Base-by-base conservation (phyloP, 768 basidiomycete genomes). In the Amanita pallidorosea region DNA sequence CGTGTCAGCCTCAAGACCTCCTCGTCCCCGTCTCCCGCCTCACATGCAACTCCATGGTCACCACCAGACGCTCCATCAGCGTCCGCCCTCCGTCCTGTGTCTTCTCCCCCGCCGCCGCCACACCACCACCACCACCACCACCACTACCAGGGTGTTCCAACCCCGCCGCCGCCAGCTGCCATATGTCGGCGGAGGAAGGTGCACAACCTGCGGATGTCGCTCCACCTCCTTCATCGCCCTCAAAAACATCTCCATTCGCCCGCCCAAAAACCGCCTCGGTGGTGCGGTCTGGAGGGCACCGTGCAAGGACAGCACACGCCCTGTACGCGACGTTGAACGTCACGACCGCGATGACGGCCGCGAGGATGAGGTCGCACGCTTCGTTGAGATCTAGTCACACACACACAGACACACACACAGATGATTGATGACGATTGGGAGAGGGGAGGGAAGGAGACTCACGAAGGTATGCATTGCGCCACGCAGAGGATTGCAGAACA, bases 281-380 rank as follows among this genome's bases (percentile, higher is more conserved):
- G 94, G 94, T 0, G 91, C 80, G 0, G 96, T 98, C 65, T 98
- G 96, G 12, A 98, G 65, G 2, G 71, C 1, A 92, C 83, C 6
- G 83, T 81, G 2, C 91, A 11, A 95, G 85, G 0, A 88, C 79
- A 9, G 83, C 73, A 36, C 83, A 90, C 0, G 93, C 85, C 2
- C 83, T 80, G 62, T 93, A 95, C 0, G 96, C 87, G 20, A 94
- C 74, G 35, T 79, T 77, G 64, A 87, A 88, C 4, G 92, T 95
- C 13, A 88, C 68, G 9, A 83, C 61, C 0, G 92, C 84, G 48
- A 92, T 80, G 6, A 86, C 55, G 5, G 80, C 76, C 0, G 96
- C 90, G 36, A 96, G 70, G n/a, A 80, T 64, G n/a, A 95, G 78
- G 65, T 99, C 95, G n/a, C 82, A 77, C 0, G 75, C 65, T 9